Evolutionary conservation across 805 yeast species (phyloP).

Genomic region (Metschnikowia santaceciliae): DNA sequence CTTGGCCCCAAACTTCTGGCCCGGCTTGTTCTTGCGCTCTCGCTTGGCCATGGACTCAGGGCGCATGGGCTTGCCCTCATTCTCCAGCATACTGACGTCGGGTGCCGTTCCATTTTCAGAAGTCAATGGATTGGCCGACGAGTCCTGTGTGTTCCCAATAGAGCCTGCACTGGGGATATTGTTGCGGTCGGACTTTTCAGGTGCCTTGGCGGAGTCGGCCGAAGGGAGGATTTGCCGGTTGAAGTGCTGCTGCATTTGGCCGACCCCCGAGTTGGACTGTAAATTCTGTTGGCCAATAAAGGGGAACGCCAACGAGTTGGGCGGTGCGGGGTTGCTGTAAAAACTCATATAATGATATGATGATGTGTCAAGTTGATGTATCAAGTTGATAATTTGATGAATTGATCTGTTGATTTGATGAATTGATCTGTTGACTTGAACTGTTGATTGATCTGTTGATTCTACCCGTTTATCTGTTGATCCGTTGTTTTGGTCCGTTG

Average conservation of each 20-base stretch:
- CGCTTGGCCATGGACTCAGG: constrained; percentile 14
- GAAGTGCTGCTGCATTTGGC: constrained; percentile 10
- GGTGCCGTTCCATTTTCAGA: background rate
- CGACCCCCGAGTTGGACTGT: constrained; percentile 9
- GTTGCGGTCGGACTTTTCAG: background rate
- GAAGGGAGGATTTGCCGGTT: constrained; percentile 7
- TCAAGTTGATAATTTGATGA: no score
- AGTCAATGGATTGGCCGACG: background rate
- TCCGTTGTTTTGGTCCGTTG: no score
- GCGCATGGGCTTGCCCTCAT: background rate
- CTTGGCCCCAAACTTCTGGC: constrained; percentile 57
- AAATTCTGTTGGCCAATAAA: constrained; percentile 18
- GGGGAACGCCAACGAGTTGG: constrained; percentile 22
- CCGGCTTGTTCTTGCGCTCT: constrained; percentile 45
- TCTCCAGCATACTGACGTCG: background rate
- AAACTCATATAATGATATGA: constrained; percentile 15
- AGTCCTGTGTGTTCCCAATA: background rate
- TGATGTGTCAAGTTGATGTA: background rate
- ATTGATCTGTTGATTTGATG: no score
- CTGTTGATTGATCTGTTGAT: no score
- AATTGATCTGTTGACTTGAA: no score
- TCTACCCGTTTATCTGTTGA: no score
- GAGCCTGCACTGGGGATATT: constrained; percentile 1
- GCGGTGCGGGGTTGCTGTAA: constrained; percentile 13
- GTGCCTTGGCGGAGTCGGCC: background rate